phyloP scores from a whole-genome alignment of 116 monocot species.

The Posidonia oceanica region DNA sequence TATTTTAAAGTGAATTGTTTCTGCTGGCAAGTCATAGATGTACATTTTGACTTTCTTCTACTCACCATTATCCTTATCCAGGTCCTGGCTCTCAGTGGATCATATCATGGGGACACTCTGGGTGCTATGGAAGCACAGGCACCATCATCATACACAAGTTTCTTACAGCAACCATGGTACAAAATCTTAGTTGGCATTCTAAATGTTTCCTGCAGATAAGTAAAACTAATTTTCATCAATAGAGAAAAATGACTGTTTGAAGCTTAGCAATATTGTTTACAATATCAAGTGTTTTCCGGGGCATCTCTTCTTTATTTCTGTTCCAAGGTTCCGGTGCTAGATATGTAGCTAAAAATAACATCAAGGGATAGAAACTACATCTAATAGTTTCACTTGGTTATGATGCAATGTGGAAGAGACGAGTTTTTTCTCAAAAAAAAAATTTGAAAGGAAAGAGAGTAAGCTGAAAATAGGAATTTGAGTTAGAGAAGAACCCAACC shows the following conservation, averaged over 20 bases:
- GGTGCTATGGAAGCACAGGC: constrained; percentile 99
- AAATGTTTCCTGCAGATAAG: neutral
- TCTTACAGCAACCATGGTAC: constrained; percentile 93
- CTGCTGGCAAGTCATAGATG: neutral
- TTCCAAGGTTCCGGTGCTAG: no score
- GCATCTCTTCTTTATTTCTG: no score
- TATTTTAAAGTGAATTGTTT: constrained; percentile 4
- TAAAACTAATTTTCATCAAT: neutral
- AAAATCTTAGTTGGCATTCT: constrained; percentile 1
- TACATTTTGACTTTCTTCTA: constrained; percentile 1
- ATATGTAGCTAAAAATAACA: no score
- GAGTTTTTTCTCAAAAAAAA: neutral
- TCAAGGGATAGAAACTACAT: no score
- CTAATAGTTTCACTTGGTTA: no score
- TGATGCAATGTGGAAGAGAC: no score
- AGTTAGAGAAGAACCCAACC: no score
- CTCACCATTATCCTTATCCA: constrained; percentile 8
- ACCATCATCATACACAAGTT: constrained; percentile 80
- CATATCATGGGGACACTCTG: constrained; percentile 97
- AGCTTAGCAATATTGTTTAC: neutral
- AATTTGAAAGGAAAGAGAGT: neutral
- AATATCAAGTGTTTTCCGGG: no score
- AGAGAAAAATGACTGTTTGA: neutral
- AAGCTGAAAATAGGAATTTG: neutral
- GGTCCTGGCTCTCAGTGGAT: constrained; percentile 91